phyloP scores from a whole-genome alignment of 345 rosid genomes.

The Citrus unshiu region DNA sequence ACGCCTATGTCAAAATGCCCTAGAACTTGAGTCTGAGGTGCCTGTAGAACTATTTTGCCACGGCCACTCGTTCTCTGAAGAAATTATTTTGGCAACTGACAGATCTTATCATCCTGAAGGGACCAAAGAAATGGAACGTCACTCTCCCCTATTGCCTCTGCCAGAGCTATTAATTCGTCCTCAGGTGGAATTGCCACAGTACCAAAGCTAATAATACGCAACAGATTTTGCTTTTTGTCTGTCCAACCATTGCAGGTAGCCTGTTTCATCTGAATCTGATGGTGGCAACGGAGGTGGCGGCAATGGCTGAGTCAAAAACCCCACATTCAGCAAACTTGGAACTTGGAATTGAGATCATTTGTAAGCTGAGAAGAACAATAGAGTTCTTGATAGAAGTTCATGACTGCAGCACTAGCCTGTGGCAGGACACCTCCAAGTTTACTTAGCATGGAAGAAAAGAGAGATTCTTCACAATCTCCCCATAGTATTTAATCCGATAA shows the following conservation, averaged over 20 bases:
- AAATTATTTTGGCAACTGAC: constrained; percentile 33
- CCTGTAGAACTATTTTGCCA: constrained; percentile 53
- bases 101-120: constrained; percentile 19
- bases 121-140: constrained; percentile 53
- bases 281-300: constrained; percentile 10
- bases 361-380: constrained; percentile 24
- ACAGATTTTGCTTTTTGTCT: constrained; percentile 32
- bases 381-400: constrained; percentile 51
- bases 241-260: constrained; percentile 57
- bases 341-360: constrained; percentile 32
- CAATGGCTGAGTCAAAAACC: constrained; percentile 24
- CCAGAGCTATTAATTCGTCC: constrained; percentile 43
- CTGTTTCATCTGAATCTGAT: constrained; percentile 28
- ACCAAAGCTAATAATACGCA: constrained; percentile 59
- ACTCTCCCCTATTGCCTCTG: constrained; percentile 44
- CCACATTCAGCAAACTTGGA: constrained; percentile 30
- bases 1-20: constrained; percentile 39
- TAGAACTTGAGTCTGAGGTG: constrained; percentile 49
- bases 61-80: constrained; percentile 27
- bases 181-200: constrained; percentile 30
- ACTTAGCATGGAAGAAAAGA: constrained; percentile 36
- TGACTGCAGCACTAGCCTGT: constrained; percentile 32
- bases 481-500: constrained; percentile 40
- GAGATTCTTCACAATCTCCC: constrained; percentile 16
- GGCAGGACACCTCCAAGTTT: constrained; percentile 36